Conservation (phyloP, 352 stramenopile genomes). For the Peronosclerospora sorghi region DNA sequence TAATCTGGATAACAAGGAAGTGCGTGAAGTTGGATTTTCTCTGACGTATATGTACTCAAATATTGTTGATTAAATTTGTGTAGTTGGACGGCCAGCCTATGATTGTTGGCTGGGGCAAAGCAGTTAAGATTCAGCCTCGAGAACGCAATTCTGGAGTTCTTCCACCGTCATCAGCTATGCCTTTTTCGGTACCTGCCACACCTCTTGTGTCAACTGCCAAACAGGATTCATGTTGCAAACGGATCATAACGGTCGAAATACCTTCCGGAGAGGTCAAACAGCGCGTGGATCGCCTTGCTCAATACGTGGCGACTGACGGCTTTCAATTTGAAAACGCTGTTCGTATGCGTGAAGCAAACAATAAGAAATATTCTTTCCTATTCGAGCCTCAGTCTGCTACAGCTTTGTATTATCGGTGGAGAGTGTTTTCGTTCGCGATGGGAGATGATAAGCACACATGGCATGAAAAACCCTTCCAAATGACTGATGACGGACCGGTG, state of each 20-base stretch:
- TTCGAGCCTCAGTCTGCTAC: slow-evolving; percentile 27
- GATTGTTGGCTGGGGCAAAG: slow-evolving; percentile 73
- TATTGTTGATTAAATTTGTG: slow-evolving; percentile 1
- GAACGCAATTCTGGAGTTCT: slow-evolving; percentile 2
- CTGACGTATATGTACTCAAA: background rate
- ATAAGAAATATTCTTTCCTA: slow-evolving; percentile 42
- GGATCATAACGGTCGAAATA: slow-evolving; percentile 27
- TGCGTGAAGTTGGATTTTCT: slow-evolving; percentile 10
- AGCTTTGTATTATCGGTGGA: slow-evolving; percentile 61
- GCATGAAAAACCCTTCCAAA: slow-evolving; percentile 48
- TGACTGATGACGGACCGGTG: slow-evolving; percentile 38
- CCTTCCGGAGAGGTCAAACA: slow-evolving; percentile 22
- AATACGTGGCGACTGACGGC: slow-evolving; percentile 51
- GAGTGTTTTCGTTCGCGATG: slow-evolving; percentile 63
- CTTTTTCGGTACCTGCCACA: slow-evolving; percentile 1
- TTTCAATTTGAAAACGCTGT: slow-evolving; percentile 58
- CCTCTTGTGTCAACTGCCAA: background rate
- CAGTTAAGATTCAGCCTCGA: slow-evolving; percentile 55
- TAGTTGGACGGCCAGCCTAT: slow-evolving; percentile 67
- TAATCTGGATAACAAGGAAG: slow-evolving; percentile 58
- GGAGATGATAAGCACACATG: slow-evolving; percentile 39
- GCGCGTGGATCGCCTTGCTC: slow-evolving; percentile 42
- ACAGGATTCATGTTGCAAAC: background rate
- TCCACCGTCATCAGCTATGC: slow-evolving; percentile 4
- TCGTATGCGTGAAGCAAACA: slow-evolving; percentile 32